These are phyloP conservation scores for Hirsutella rhossiliensis DNA, from an alignment of 2,329 filamentous ascomycete genomes.

Conservation along the genomic window DNA sequence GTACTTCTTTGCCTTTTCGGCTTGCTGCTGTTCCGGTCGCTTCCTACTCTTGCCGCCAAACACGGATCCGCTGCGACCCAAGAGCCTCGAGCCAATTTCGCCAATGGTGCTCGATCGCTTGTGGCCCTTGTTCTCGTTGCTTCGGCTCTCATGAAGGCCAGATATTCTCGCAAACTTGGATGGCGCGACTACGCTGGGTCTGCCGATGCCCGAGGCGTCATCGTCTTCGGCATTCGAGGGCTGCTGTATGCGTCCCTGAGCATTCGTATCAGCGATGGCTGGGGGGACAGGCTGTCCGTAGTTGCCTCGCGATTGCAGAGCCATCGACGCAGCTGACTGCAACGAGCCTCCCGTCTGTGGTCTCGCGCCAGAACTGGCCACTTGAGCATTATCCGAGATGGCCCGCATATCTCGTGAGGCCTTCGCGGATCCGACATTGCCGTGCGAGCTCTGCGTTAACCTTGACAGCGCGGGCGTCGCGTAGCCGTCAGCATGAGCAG, in stretches of 20 bases:
- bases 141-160: slow-evolving; percentile 42
- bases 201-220: slow-evolving; percentile 50
- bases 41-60: slow-evolving; percentile 54
- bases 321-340: slow-evolving; percentile 56
- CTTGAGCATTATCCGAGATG: slow-evolving; percentile 26
- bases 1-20: slow-evolving; percentile 59
- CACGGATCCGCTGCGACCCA: slow-evolving; percentile 72
- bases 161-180: slow-evolving; percentile 46
- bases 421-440: slow-evolving; percentile 13
- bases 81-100: slow-evolving; percentile 71
- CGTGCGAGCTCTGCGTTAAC: slow-evolving; percentile 36
- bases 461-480: slow-evolving; percentile 22
- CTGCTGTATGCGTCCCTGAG: slow-evolving; percentile 80
- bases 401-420: slow-evolving; percentile 22
- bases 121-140: slow-evolving; percentile 40
- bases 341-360: slow-evolving; percentile 77
- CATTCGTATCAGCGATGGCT: slow-evolving; percentile 77
- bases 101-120: slow-evolving; percentile 66
- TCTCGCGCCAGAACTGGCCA: slow-evolving; percentile 37
- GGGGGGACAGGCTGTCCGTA: slow-evolving; percentile 86
- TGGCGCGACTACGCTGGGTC: slow-evolving; percentile 47
- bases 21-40: slow-evolving; percentile 32
- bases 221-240: slow-evolving; percentile 53
- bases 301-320: slow-evolving; percentile 45
- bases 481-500: slow-evolving; percentile 31